Conservation (phyloP, 2,329 filamentous ascomycete species). For the Ceratocystiopsis brevicomis region DNA sequence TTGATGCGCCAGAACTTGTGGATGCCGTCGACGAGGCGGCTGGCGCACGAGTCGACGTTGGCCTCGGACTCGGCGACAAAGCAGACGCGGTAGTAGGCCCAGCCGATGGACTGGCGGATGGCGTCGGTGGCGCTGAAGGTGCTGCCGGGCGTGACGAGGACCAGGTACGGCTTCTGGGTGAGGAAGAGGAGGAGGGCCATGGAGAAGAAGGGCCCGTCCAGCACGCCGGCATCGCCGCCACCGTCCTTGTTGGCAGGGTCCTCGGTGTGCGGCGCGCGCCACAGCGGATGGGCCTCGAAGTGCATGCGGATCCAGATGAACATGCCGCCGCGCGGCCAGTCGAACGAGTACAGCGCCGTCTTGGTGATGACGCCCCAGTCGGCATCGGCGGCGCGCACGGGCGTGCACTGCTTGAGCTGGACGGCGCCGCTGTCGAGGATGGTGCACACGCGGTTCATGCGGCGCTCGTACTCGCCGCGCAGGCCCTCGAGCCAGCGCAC, state of each 20-base stretch:
- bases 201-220: slow-evolving; percentile 37
- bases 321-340: slow-evolving; percentile 76
- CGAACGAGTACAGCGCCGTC: slow-evolving; percentile 54
- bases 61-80: slow-evolving; percentile 70
- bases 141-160: slow-evolving; percentile 49
- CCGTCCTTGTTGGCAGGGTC: slow-evolving; percentile 8
- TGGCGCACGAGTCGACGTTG: slow-evolving; percentile 41
- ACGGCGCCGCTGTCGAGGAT: slow-evolving; percentile 51
- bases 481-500: slow-evolving; percentile 79
- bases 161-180: slow-evolving; percentile 48
- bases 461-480: slow-evolving; percentile 63
- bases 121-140: slow-evolving; percentile 54
- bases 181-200: slow-evolving; percentile 53
- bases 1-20: slow-evolving; percentile 63
- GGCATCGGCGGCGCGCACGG: slow-evolving; percentile 22
- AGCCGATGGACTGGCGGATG: slow-evolving; percentile 38
- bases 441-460: slow-evolving; percentile 64
- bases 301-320: slow-evolving; percentile 67
- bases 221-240: slow-evolving; percentile 16
- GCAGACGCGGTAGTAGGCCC: slow-evolving; percentile 59
- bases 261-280: slow-evolving; percentile 16
- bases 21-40: slow-evolving; percentile 48
- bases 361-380: slow-evolving; percentile 64
- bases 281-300: slow-evolving; percentile 57
- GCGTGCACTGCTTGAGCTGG: slow-evolving; percentile 43